phyloP scores from a whole-genome alignment of 2,329 filamentous ascomycete genomes.

The Magnaporthiopsis rhizophila region DNA sequence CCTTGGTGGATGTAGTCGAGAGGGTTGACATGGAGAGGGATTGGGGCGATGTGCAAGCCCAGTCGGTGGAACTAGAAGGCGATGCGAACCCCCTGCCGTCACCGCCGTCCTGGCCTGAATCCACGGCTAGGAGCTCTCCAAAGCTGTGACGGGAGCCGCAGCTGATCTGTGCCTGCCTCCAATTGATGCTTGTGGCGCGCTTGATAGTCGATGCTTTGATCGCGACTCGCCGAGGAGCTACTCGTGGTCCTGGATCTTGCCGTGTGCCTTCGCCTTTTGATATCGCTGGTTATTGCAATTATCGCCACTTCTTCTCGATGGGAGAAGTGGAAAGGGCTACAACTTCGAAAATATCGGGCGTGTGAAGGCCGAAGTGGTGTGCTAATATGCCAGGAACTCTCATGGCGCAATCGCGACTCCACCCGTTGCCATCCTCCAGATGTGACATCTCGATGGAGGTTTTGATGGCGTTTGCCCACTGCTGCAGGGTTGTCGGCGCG shows the following conservation, averaged over 20 bases:
- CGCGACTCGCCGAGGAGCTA: slow-evolving; percentile 11
- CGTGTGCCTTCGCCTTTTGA: slow-evolving; percentile 17
- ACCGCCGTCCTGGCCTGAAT: no score
- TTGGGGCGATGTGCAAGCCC: neutral
- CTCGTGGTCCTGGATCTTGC: slow-evolving; percentile 14
- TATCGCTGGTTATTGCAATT: slow-evolving; percentile 18
- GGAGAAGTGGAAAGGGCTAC: slow-evolving; percentile 8
- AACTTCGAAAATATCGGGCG: no score
- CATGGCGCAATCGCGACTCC: neutral
- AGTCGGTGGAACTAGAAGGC: neutral
- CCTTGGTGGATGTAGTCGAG: neutral
- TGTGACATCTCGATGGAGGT: neutral
- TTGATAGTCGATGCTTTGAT: slow-evolving; percentile 1
- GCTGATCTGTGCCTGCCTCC: neutral
- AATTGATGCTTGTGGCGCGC: neutral
- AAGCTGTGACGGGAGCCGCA: no score
- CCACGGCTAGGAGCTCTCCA: no score
- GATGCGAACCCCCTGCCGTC: no score
- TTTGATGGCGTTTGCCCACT: neutral
- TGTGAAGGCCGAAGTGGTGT: neutral
- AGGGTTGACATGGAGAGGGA: neutral
- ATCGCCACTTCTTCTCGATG: slow-evolving; percentile 18
- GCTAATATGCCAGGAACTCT: neutral
- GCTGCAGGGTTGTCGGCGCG: no score
- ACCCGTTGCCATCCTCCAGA: neutral